These are phyloP conservation scores for Carex cristatella DNA, from an alignment of 176 grass and related monocot genomes.

Conservation along the genomic window DNA sequence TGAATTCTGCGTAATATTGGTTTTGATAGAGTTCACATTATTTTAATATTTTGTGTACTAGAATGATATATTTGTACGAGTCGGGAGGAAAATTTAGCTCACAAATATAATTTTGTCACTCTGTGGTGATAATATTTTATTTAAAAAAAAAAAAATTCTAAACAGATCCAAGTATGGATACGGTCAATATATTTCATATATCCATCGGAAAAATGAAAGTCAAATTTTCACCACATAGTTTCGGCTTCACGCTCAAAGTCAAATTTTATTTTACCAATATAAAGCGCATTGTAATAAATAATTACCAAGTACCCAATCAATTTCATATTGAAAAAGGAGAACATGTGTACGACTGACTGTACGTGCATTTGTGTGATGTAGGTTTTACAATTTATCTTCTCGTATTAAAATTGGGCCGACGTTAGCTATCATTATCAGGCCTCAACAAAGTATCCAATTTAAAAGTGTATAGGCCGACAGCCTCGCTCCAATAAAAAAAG, in stretches of 20 bases:
- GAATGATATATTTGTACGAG: no score
- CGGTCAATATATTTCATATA: not conserved
- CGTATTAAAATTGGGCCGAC: not conserved
- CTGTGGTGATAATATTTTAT: no score
- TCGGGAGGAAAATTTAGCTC: no score
- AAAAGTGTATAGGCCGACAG: no score
- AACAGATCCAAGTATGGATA: not conserved
- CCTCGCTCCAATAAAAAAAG: no score
- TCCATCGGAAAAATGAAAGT: not conserved
- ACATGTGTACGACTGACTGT: no score
- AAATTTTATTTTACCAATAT: not conserved
- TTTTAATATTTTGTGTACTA: no score
- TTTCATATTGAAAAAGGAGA: no score
- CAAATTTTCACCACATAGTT: not conserved
- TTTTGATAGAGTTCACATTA: no score
- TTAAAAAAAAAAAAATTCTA: not conserved
- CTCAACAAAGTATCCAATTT: not conserved
- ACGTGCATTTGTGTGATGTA: not conserved
- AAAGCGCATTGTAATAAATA: not conserved
- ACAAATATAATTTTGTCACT: no score
- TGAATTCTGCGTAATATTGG: no score
- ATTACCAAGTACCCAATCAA: not conserved
- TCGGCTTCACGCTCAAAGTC: no score
- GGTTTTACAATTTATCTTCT: not conserved
- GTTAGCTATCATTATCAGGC: not conserved